Conservation (phyloP, 2,329 filamentous ascomycete species). For the Aphanocladium album region DNA sequence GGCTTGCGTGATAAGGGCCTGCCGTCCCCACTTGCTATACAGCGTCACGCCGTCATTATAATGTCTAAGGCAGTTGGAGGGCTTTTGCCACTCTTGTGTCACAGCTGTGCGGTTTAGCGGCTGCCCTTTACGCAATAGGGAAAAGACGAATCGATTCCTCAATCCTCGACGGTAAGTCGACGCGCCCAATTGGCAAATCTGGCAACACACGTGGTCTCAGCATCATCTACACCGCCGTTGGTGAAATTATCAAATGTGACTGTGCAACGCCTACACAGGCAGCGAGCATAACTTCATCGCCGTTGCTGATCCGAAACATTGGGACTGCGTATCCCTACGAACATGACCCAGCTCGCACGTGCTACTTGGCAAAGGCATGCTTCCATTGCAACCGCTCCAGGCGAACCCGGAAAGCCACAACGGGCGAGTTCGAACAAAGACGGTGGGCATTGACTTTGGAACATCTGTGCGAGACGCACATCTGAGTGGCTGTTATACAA, state of each 20-base stretch:
- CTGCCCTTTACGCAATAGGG: not conserved
- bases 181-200: not conserved
- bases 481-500: not conserved
- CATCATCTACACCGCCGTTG: not conserved
- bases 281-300: not conserved
- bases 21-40: not conserved
- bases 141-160: not conserved
- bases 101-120: not conserved
- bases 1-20: conserved; percentile 2
- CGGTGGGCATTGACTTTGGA: not conserved
- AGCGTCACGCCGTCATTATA: not conserved
- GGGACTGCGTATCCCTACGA: not conserved
- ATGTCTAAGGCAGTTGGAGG: not conserved
- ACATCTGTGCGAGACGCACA: too few species aligned
- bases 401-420: not conserved
- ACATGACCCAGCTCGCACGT: not conserved
- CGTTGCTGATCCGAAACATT: not conserved
- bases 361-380: not conserved
- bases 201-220: not conserved
- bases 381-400: not conserved
- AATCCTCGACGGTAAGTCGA: not conserved
- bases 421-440: not conserved
- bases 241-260: not conserved
- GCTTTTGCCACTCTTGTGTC: not conserved
- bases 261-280: not conserved